Base-by-base conservation (phyloP, 2,329 filamentous ascomycete genomes). In the Ustilaginoidea virens region DNA sequence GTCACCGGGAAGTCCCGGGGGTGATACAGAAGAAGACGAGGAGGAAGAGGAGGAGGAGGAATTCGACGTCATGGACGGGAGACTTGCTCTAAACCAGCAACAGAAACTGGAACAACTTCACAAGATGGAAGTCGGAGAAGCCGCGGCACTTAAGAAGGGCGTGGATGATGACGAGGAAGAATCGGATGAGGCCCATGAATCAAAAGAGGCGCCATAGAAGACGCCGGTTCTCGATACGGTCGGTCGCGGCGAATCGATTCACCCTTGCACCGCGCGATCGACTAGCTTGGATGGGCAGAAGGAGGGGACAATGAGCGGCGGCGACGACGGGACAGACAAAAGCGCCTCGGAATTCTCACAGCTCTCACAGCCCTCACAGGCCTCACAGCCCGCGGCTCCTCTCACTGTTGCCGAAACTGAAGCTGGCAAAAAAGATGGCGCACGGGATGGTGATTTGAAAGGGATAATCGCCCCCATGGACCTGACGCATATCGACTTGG, bases 41-140 rank as follows among this genome's bases (percentile, higher is more conserved):
- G 51, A 54, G 3, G 54, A 52, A 14, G 57, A 51, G 23, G 53
- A 53, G 18, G 43, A 51, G 18, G 47, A 46, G 3, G 57, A 61
- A 24, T 65, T 61, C 17, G 60, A 65, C 14, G 60, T 63, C 5
- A 41, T 52, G 16, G 51, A 57, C 2, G 60, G 58, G 13, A 51
- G 58, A 26, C 40, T 63, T 34, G 48, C 56, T 3, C 41, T 66
- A 8, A 50, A 56, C 33, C 55, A 60, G 33, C 52, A 63, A 40
- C 55, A 61, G 39, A 66, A 69, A 47, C 29, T 49, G 28, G 58
- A 67, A 32, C 63, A 60, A 30, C 53, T 73, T 11, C 68, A 71
- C 41, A 56, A 61, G 40, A 74, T 73, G 68, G 68, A 73, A 39
- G 60, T 68, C 2, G 64, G 61, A 32, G 68, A 73, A 42, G 68